Evolutionary conservation across 2,329 filamentous ascomycete genomes (phyloP).

Genomic region (Arachnomyces sp.): DNA sequence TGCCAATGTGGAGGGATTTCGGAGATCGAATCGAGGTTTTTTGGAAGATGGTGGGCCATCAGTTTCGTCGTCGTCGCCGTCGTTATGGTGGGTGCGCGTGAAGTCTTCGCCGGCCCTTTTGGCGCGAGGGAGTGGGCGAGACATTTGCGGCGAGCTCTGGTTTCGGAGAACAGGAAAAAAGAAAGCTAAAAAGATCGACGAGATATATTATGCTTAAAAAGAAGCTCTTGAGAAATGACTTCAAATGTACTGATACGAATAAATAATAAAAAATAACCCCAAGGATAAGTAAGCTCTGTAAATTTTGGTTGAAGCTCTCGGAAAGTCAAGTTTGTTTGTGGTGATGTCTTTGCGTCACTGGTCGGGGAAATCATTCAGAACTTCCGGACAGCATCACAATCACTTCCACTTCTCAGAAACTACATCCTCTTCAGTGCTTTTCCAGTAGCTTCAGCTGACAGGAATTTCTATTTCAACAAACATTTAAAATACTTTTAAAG

Average conservation of each 20-base stretch:
- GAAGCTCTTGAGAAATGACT: no score
- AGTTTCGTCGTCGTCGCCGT: constrained; percentile 33
- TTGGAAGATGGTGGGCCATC: constrained; percentile 50
- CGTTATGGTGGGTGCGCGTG: constrained; percentile 63
- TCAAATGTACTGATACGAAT: no score
- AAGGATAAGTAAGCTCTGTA: not conserved
- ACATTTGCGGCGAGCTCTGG: not conserved
- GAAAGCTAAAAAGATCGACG: no score
- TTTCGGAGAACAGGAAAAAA: no score
- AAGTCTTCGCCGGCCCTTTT: constrained; percentile 80
- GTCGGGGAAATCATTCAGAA: not conserved
- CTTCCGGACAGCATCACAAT: no score
- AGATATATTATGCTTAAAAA: no score
- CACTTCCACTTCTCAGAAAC: no score
- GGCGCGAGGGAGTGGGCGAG: constrained; percentile 44
- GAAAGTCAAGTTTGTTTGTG: not conserved
- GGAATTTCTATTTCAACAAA: no score
- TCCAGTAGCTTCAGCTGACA: no score
- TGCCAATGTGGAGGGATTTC: constrained; percentile 87
- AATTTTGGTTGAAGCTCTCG: not conserved
- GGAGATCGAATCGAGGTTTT: constrained; percentile 85
- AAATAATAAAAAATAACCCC: no score
- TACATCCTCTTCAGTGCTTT: no score
- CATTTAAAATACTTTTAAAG: no score
- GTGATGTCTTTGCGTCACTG: not conserved